Conservation (phyloP, 169 alveolate genomes). For the Plasmodium yoelii region DNA sequence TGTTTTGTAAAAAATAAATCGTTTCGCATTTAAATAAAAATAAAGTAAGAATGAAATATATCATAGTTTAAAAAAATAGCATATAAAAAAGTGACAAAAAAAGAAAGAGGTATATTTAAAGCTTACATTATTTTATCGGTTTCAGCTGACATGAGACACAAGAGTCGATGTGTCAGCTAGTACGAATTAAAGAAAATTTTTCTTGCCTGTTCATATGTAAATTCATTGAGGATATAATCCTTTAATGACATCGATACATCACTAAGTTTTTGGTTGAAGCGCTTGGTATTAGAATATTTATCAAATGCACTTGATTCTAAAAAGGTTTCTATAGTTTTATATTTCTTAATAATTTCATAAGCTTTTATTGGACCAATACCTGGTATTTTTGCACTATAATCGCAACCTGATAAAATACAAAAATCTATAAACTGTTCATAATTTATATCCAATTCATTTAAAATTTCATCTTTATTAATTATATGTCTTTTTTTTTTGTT, state of each 20-base stretch:
- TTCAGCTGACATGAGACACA: no score
- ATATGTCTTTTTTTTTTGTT: conserved; percentile 77
- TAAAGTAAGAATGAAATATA: no score
- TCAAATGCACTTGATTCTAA: conserved; percentile 67
- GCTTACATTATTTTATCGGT: no score
- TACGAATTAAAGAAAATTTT: conserved; percentile 74
- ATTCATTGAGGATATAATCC: conserved; percentile 72
- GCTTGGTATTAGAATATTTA: conserved; percentile 57
- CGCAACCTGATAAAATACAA: conserved; percentile 99
- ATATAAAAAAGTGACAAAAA: neutral
- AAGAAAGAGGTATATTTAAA: neutral
- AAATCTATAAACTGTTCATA: conserved; percentile 96
- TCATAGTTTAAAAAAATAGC: no score
- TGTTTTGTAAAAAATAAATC: no score
- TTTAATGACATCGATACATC: conserved; percentile 56
- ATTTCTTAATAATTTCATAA: conserved; percentile 90
- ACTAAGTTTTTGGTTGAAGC: conserved; percentile 38
- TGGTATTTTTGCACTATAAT: conserved; percentile 94
- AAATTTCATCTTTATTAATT: conserved; percentile 82
- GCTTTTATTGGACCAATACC: conserved; percentile 98
- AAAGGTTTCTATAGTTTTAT: conserved; percentile 88
- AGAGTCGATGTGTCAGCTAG: neutral
- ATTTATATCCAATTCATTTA: conserved; percentile 87
- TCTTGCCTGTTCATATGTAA: conserved; percentile 74
- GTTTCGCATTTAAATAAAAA: no score